Evolutionary conservation across 2,329 filamentous ascomycete species (phyloP), one percentile per base, ranked within the genome.

Genomic region (Diaporthe sp.): DNA sequence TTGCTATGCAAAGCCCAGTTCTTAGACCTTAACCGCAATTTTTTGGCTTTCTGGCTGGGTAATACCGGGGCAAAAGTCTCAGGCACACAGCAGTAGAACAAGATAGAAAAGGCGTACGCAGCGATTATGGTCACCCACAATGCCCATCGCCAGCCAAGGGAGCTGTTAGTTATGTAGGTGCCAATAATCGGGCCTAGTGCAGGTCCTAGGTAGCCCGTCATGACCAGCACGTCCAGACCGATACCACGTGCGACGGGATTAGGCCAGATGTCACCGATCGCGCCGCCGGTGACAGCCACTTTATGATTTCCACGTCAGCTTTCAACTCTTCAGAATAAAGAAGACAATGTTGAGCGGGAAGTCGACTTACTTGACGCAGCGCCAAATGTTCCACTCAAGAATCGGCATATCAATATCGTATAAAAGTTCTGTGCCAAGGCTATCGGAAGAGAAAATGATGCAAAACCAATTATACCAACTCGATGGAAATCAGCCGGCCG

Each of bases 381-480:
- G 4, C 58, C 58, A 42, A 61, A 61, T 42, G 58, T 61, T 9
- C 58, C 58, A n/a, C 58, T 61, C 37, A 61, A 39, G n/a, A 61
- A 61, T n/a, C 58, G 58, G 13, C 37, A 61, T 44, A 61, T 61
- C 37, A 61, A 61, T 25, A 61, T 61, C 44, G 58, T 61, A 22
- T 42, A 61, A n/a, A 61, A 61, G n/a, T 61, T 61, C 37, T 25
- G 58, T 19, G 58, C 58, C 58, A 61, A 25, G 22, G 58, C 58
- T 6, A 61, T 61, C 17, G 58, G 58, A 42, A 61, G 58, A 61
- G 58, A 61, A 28, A 61, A 61, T 4, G 58, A 61, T 3, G 58
- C 58, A 39, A 61, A 61, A 3, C 58, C 58, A 28, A 61, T n/a
- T 42, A 61, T 61, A 17, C 58, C 58, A 61, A 61, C 58, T 61